These are phyloP conservation scores for Diutina neorugosa DNA, from an alignment of 1,139 yeast species.

Conservation along the genomic window DNA sequence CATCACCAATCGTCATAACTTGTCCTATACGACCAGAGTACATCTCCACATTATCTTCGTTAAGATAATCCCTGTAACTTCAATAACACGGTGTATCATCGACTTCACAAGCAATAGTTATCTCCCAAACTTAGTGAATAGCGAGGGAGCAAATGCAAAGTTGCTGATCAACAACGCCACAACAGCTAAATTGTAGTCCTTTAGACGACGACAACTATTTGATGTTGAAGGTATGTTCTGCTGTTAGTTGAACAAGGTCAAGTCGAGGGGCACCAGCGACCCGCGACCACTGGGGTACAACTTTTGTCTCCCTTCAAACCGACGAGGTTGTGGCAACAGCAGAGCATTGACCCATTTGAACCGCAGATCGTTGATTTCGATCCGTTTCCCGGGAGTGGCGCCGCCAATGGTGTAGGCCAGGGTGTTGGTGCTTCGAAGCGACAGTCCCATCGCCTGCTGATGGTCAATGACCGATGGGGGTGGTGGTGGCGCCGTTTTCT, in stretches of 20 bases:
- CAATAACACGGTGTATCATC: too few species aligned
- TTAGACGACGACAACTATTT: too few species aligned
- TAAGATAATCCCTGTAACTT: too few species aligned
- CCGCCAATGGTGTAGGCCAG: conserved; percentile 43
- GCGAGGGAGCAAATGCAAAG: too few species aligned
- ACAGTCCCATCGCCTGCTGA: conserved; percentile 37
- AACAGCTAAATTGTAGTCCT: too few species aligned
- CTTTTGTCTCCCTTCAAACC: conserved; percentile 50
- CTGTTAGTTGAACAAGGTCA: conserved; percentile 13
- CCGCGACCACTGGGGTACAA: conserved; percentile 96
- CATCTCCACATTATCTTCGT: too few species aligned
- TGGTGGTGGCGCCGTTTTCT: conserved; percentile 24
- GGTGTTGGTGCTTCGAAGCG: conserved; percentile 42
- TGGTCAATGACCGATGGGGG: conserved; percentile 28
- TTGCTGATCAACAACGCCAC: too few species aligned
- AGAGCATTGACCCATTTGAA: conserved; percentile 58
- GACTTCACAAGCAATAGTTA: too few species aligned
- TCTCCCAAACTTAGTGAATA: too few species aligned
- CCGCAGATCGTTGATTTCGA: conserved; percentile 46
- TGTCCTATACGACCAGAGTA: too few species aligned
- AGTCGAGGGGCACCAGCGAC: conserved; percentile 77
- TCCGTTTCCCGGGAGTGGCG: conserved; percentile 6
- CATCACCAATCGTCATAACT: too few species aligned
- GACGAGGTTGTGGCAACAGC: conserved; percentile 76
- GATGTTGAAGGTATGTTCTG: too few species aligned